Conservation (phyloP, 352 stramenopile species). For the Paralagenidium karlingii region DNA sequence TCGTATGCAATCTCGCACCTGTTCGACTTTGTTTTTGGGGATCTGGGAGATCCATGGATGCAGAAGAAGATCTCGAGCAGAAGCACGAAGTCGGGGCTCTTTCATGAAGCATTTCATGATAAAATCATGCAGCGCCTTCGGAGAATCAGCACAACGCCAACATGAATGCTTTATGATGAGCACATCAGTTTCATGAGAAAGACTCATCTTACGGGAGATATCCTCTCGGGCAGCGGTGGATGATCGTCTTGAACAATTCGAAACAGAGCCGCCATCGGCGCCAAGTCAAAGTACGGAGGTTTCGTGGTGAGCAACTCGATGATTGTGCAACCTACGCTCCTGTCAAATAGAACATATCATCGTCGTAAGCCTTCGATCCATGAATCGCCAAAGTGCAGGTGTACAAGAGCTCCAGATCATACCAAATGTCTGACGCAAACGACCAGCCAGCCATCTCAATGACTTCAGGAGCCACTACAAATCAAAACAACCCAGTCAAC, state of each 20-base stretch:
- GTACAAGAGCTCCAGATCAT: too few relatives aligned
- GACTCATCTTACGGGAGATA: constrained; percentile 45
- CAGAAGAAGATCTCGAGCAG: constrained; percentile 71
- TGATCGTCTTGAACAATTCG: constrained; percentile 90
- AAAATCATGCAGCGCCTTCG: constrained; percentile 80
- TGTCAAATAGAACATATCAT: too few relatives aligned
- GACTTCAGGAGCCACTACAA: constrained; percentile 88
- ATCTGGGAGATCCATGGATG: constrained; percentile 88
- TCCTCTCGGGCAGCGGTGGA: constrained; percentile 79
- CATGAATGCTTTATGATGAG: constrained; percentile 2
- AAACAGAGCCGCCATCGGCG: constrained; percentile 84
- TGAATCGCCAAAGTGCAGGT: too few relatives aligned
- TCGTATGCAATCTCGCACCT: too few relatives aligned
- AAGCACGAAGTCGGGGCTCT: constrained; percentile 68
- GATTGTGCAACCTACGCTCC: constrained; percentile 91
- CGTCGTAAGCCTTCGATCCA: neutral
- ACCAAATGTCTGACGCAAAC: constrained; percentile 91
- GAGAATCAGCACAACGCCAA: neutral
- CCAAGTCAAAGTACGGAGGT: constrained; percentile 89
- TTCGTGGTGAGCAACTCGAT: constrained; percentile 90
- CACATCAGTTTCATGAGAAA: neutral
- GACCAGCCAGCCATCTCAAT: constrained; percentile 92
- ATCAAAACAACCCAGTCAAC: constrained; percentile 3
- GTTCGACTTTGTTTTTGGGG: constrained; percentile 77
- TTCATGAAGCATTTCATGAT: constrained; percentile 91